Conservation (phyloP, 2,329 filamentous ascomycete genomes). For the Paracoccidioides brasiliensis region DNA sequence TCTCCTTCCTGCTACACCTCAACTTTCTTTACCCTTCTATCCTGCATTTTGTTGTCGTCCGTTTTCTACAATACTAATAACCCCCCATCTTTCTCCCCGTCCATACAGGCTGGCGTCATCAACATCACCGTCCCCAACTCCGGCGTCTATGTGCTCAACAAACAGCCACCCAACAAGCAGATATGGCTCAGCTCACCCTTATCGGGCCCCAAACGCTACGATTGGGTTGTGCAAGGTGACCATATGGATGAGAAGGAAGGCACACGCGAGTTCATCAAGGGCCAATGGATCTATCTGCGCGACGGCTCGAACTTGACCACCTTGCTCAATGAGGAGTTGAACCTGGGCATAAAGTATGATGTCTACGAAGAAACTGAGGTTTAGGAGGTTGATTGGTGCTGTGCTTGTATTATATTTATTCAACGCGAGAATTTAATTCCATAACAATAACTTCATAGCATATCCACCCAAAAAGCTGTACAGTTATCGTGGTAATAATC, state of each 20-base stretch:
- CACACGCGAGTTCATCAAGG: constrained; percentile 37
- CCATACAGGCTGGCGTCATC: constrained; percentile 64
- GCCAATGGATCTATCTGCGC: constrained; percentile 77
- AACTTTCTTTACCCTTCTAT: not conserved
- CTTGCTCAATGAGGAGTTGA: constrained; percentile 63
- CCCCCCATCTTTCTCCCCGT: not conserved
- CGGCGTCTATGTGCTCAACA: constrained; percentile 91
- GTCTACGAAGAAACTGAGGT: constrained; percentile 21
- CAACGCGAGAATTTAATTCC: not conserved
- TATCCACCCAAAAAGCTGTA: no score
- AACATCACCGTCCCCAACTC: constrained; percentile 55
- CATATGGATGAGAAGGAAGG: constrained; percentile 68
- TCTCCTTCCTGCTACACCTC: not conserved
- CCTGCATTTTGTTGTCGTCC: not conserved
- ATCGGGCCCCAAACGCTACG: constrained; percentile 85
- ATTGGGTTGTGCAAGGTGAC: constrained; percentile 65
- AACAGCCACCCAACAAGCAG: constrained; percentile 92
- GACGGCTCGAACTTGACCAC: constrained; percentile 66
- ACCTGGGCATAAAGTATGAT: constrained; percentile 44
- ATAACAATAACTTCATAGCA: not conserved
- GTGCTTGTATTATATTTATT: not conserved
- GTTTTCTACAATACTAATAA: constrained; percentile 4
- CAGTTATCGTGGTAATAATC: no score
- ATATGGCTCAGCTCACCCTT: constrained; percentile 93
- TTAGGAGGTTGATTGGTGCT: constrained; percentile 6